phyloP scores from a whole-genome alignment of 257 asterid species.

The Lycium ferocissimum region DNA sequence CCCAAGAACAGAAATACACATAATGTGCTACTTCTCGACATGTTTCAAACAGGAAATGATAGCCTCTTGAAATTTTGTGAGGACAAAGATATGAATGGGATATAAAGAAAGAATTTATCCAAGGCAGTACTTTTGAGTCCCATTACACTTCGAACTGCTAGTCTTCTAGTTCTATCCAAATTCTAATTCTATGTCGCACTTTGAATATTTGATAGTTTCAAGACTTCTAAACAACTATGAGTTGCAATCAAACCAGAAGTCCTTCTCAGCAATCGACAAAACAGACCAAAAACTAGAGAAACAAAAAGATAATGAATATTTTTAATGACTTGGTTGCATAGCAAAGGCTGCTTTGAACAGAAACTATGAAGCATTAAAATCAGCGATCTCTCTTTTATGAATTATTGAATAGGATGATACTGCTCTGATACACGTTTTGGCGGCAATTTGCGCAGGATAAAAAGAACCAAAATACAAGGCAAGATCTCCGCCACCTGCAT shows the following conservation, averaged over 20 bases:
- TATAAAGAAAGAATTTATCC: neutral
- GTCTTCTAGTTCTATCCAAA: conserved; percentile 3
- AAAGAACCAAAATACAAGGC: conserved; percentile 74
- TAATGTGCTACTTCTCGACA: neutral
- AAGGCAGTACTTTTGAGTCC: neutral
- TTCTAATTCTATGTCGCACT: neutral
- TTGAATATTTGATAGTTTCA: neutral
- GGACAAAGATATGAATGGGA: neutral
- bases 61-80: neutral
- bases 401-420: conserved; percentile 62
- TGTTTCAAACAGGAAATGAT: neutral
- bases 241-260: neutral
- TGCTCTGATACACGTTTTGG: conserved; percentile 68
- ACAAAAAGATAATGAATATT: neutral
- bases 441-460: conserved; percentile 75
- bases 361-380: conserved; percentile 11
- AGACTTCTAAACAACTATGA: neutral
- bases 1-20: neutral
- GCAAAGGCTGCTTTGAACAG: neutral
- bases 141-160: neutral
- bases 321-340: neutral
- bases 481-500: conserved; percentile 79
- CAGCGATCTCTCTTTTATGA: neutral
- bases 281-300: neutral
- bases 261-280: neutral